Evolutionary conservation across 495 filamentous ascomycete genomes (phyloP).

Genomic region (Talaromyces stipitatus): DNA sequence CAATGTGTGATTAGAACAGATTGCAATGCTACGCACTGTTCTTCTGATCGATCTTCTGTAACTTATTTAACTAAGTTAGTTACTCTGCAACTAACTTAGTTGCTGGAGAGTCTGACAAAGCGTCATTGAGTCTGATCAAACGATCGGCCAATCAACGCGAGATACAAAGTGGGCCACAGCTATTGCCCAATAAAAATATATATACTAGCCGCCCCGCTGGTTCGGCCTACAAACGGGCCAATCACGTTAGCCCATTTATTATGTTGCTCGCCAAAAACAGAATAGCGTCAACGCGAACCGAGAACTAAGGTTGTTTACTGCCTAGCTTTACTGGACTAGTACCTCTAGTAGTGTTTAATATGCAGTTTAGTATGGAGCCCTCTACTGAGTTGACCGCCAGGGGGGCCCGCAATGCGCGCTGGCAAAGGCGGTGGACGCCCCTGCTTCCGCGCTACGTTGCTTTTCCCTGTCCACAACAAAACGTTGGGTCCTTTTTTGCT

Average conservation of each 20-base stretch:
- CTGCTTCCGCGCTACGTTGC: neutral
- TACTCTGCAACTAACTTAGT: no score
- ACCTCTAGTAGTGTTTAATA: neutral
- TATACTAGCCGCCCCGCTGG: neutral
- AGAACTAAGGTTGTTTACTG: neutral
- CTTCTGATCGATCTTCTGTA: neutral
- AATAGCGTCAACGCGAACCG: neutral
- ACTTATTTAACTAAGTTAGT: no score
- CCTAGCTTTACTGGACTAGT: neutral
- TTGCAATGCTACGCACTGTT: neutral
- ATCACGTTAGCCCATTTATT: neutral
- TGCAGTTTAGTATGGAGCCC: neutral
- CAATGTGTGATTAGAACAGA: neutral
- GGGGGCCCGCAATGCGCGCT: constrained; percentile 70
- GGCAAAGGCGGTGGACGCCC: constrained; percentile 56
- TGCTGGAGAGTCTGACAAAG: no score
- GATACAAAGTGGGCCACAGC: neutral
- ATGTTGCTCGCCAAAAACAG: neutral
- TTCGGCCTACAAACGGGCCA: neutral
- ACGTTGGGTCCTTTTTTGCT: neutral
- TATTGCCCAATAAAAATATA: neutral
- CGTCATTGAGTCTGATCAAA: neutral
- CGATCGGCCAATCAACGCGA: neutral
- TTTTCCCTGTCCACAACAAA: neutral
- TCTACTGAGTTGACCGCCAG: neutral